phyloP scores from a whole-genome alignment of 2,329 filamentous ascomycete species.

The Bisporella sp. region DNA sequence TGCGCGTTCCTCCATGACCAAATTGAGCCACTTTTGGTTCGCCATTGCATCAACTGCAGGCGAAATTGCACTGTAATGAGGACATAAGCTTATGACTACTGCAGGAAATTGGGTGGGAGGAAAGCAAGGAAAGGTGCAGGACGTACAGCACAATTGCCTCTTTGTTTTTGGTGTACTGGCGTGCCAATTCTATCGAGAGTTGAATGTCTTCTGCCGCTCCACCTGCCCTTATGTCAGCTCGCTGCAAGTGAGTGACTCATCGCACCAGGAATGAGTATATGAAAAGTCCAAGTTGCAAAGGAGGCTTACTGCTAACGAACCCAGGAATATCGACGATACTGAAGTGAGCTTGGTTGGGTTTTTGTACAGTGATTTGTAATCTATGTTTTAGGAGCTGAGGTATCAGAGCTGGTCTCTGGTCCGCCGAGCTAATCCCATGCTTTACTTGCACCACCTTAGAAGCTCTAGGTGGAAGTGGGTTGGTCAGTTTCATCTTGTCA shows the following conservation, averaged over 20 bases:
- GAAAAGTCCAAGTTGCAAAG: neutral
- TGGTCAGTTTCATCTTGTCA: slow-evolving; percentile 2
- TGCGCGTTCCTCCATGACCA: slow-evolving; percentile 1
- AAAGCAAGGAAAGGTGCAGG: no score
- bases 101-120: neutral
- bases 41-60: slow-evolving; percentile 2
- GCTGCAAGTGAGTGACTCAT: neutral
- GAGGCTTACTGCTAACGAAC: slow-evolving; percentile 6
- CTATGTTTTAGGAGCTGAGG: slow-evolving; percentile 6
- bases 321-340: slow-evolving; percentile 10
- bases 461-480: neutral
- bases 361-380: slow-evolving; percentile 7
- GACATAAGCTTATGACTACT: neutral
- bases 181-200: slow-evolving; percentile 4
- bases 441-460: neutral
- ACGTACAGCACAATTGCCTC: slow-evolving; percentile 8
- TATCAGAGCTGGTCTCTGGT: neutral
- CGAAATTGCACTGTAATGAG: slow-evolving; percentile 3
- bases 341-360: slow-evolving; percentile 5
- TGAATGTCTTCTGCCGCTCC: slow-evolving; percentile 3
- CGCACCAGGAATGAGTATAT: neutral
- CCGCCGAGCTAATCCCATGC: neutral
- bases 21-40: slow-evolving; percentile 3
- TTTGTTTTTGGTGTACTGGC: slow-evolving; percentile 5
- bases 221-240: slow-evolving; percentile 1